Conservation (phyloP, 306 rosid genomes). For the Trifolium dubium region DNA sequence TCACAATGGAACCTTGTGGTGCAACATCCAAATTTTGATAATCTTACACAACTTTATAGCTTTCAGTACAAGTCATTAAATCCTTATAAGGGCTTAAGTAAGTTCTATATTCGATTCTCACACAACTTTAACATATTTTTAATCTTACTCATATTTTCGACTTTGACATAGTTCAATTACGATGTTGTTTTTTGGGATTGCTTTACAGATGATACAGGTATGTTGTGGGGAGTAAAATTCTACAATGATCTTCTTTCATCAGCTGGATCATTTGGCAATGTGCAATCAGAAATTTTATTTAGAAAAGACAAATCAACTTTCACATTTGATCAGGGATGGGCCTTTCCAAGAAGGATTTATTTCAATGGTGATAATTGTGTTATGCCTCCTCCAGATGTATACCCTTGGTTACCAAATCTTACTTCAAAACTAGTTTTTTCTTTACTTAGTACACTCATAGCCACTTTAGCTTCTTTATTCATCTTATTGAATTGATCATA, state of each 20-base stretch:
- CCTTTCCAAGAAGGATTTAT: constrained; percentile 90
- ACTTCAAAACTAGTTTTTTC: constrained; percentile 54
- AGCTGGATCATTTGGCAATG: constrained; percentile 89
- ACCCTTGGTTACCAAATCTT: constrained; percentile 91
- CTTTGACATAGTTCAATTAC: no score
- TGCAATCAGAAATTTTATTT: constrained; percentile 89
- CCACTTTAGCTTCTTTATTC: constrained; percentile 56
- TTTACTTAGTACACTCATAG: constrained; percentile 44
- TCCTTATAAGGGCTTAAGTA: constrained; percentile 93
- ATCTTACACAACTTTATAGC: constrained; percentile 83
- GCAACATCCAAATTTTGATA: constrained; percentile 95
- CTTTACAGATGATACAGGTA: constrained; percentile 84
- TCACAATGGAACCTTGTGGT: constrained; percentile 90
- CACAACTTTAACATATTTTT: no score
- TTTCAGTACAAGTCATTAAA: constrained; percentile 78
- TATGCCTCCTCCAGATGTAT: constrained; percentile 94
- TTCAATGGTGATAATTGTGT: constrained; percentile 75
- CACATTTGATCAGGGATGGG: constrained; percentile 96
- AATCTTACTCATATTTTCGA: no score
- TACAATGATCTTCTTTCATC: constrained; percentile 82
- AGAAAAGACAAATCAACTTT: constrained; percentile 80
- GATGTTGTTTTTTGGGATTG: no score
- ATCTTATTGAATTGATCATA: constrained; percentile 53
- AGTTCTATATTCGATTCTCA: constrained; percentile 48
- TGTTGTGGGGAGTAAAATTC: constrained; percentile 92